Evolutionary conservation across 345 rosid genomes (phyloP), one percentile per base, ranked within the genome.

Genomic region (Acer negundo): DNA sequence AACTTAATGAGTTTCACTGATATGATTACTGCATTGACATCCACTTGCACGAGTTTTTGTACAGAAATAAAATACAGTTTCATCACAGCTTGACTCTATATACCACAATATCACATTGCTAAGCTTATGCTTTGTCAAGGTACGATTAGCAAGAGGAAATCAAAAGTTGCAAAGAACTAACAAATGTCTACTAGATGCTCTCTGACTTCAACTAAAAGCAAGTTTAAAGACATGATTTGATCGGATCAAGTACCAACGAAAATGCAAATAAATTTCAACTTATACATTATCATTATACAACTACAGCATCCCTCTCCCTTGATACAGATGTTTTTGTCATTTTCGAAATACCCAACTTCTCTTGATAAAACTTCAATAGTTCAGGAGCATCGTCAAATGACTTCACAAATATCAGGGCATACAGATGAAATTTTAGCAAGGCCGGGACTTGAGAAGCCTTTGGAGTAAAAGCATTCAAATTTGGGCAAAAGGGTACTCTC

Each of bases 351-450:
- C 20, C 23, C 22, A 56, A 56, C 23, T 56, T 56, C 62, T 77
- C 62, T 69, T 56, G 3, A 26, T 83, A 86, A 8, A 81, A 15
- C 67, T 64, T 70, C 75, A 72, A 67, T 69, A 83, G 69, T 53
- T 73, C n/a, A 3, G 75, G 61, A 12, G 75, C 67, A 6, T 69
- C 76, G 61, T 64, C 47, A 65, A 68, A 59, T 12, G 49, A 19
- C 26, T 69, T 22, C 69, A 85, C 67, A 75, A 74, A 82, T 77
- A 4, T 3, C 3, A 3, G 38, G 6, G 38, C 5, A 31, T 31
- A 31, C 35, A 31, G 6, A 31, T 31, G 6, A 31, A 31, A 31
- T 31, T 31, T 31, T 31, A 6, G 38, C 38, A 31, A 31, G 38
- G 6, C 4, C 38, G 38, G 38, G 38, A 31, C 38, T 31, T 31